These are phyloP conservation scores for Kuraishia piskuri DNA, from an alignment of 805 yeast genomes.

Conservation along the genomic window DNA sequence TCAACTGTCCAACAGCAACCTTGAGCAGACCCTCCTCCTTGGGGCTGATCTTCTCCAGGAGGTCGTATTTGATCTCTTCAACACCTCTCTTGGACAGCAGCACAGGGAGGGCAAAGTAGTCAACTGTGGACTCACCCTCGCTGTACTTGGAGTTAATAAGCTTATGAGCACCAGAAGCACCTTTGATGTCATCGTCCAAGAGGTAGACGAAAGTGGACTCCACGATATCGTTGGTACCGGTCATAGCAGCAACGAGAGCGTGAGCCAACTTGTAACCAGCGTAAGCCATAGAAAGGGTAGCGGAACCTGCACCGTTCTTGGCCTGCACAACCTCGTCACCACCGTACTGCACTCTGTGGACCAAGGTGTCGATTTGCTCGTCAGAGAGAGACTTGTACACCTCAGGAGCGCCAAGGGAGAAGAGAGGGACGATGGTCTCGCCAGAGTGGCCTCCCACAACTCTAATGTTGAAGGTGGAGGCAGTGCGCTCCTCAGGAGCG, in stretches of 20 bases:
- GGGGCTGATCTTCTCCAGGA: conserved; percentile 38
- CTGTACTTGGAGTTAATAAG: conserved; percentile 25
- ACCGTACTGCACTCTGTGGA: conserved; percentile 90
- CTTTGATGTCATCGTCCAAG: conserved; percentile 35
- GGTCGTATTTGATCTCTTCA: conserved; percentile 41
- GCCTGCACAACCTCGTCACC: conserved; percentile 95
- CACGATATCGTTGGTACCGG: conserved; percentile 46
- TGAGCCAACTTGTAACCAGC: conserved; percentile 75
- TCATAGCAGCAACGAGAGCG: conserved; percentile 54
- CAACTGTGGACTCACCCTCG: conserved; percentile 18
- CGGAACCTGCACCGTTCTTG: conserved; percentile 90
- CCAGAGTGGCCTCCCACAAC: conserved; percentile 96
- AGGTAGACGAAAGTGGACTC: conserved; percentile 59
- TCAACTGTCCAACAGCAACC: conserved; percentile 45
- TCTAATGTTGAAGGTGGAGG: conserved; percentile 52
- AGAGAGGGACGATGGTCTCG: conserved; percentile 84
- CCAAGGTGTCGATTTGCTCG: conserved; percentile 41
- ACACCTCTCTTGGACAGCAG: conserved; percentile 46
- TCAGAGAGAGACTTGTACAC: conserved; percentile 19
- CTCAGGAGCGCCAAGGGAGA: conserved; percentile 34
- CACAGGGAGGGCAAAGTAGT: conserved; percentile 59
- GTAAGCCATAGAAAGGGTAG: conserved; percentile 88
- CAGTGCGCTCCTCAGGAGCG: conserved; percentile 27
- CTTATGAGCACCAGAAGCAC: conserved; percentile 42
- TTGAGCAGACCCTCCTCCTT: conserved; percentile 48